Conservation (phyloP, 2,329 filamentous ascomycete species). For the Madurella mycetomatis region DNA sequence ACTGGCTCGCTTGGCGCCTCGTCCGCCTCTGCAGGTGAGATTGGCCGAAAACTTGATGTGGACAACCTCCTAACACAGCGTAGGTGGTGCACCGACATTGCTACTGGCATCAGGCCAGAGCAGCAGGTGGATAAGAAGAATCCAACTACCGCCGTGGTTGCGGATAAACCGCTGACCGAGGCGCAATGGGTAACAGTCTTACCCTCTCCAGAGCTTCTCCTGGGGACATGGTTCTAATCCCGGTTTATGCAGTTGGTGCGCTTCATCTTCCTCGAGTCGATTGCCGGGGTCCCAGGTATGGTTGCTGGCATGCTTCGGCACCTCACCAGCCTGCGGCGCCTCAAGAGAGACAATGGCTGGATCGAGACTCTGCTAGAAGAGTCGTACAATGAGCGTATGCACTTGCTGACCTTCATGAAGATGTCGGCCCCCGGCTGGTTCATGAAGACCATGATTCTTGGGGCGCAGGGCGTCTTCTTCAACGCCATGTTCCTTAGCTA, state of each 20-base stretch:
- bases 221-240: slow-evolving; percentile 13
- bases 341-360: slow-evolving; percentile 94
- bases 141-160: slow-evolving; percentile 51
- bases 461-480: slow-evolving; percentile 93
- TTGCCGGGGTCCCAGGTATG: slow-evolving; percentile 95
- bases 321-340: slow-evolving; percentile 72
- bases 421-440: slow-evolving; percentile 77
- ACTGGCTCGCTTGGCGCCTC: slow-evolving; percentile 72
- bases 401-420: slow-evolving; percentile 78
- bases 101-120: slow-evolving; percentile 67
- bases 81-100: slow-evolving; percentile 76
- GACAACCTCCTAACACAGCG: neutral
- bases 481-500: slow-evolving; percentile 89
- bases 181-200: slow-evolving; percentile 64
- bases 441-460: slow-evolving; percentile 84
- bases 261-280: slow-evolving; percentile 90
- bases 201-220: neutral
- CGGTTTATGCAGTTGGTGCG: slow-evolving; percentile 54
- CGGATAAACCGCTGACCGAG: slow-evolving; percentile 66
- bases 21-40: slow-evolving; percentile 53
- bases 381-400: slow-evolving; percentile 91
- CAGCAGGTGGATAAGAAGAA: slow-evolving; percentile 61
- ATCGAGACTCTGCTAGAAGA: slow-evolving; percentile 90
- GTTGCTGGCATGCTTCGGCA: slow-evolving; percentile 93
- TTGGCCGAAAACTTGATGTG: neutral